Base-by-base conservation (phyloP, 192 early-diverging fungal genomes). In the Lobosporangium transversale region DNA sequence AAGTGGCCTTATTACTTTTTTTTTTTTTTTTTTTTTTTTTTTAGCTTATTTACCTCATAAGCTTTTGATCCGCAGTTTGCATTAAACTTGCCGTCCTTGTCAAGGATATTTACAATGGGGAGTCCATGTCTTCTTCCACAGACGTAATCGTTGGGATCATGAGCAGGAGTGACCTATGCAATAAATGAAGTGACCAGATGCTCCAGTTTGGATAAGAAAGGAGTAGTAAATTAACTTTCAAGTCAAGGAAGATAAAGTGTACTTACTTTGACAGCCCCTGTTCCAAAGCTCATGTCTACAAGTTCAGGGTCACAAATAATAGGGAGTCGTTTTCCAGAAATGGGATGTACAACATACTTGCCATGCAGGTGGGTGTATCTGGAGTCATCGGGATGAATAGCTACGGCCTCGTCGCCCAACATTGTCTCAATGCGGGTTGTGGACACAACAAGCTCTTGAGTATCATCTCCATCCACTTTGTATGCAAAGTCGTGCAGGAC, bases 381-480 rank as follows among this genome's bases (percentile, higher is more conserved):
- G 29, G 66, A 26, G 78, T 99, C 97, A 0, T 85, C 83, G 5
- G 97, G 94, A 78, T 95, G 89, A 50, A 99, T 87, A 32, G 95
- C 95, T n/a, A 99, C 86, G 6, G 96, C 97, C 47, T 90, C 92
- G 78, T 99, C 97, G 55, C 96, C 97, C n/a, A 98, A 86, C 92
- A 99, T 96, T 4, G 97, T 99, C 70, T 99, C 97, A 32, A 97
- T 87, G 55, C 97, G 95, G 7, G 97, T 99, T n/a, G 97, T 99
- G 18, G 95, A 92, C 7, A 99, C 95, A 40, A 91, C 86, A 32
- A 99, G 84, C 35, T 90, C 81, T 54, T 84, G 81, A 17, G 68
- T 58, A 27, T 79, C 70, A 11, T 89, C 87, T 51, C 92, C 81
- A 29, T 93, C 93, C 29, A 99, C 66, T 26, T 86, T 90, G 84